These are phyloP conservation scores for Entomortierella chlamydospora DNA, from an alignment of 192 early-diverging fungal genomes.

Conservation along the genomic window DNA sequence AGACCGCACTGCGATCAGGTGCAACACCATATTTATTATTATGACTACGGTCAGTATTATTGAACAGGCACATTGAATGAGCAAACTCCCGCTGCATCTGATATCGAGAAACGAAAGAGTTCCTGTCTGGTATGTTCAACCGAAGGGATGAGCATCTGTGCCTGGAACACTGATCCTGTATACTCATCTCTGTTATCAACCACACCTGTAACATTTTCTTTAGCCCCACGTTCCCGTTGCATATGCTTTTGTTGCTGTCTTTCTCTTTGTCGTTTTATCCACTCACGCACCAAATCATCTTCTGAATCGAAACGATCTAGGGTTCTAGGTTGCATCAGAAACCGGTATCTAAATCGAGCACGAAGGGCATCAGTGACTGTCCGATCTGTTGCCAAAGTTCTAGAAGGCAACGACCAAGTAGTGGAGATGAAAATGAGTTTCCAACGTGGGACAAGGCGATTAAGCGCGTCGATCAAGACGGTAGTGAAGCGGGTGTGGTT, in stretches of 20 bases:
- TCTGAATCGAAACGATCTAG: constrained; percentile 17
- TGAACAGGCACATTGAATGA: constrained; percentile 12
- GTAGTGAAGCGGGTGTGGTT: constrained; percentile 22
- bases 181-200: background rate
- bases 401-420: constrained; percentile 24
- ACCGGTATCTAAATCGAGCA: constrained; percentile 26
- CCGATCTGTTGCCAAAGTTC: background rate
- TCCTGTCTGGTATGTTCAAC: background rate
- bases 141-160: constrained; percentile 30
- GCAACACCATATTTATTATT: background rate
- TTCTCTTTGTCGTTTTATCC: constrained; percentile 4
- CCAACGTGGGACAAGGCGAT: constrained; percentile 19
- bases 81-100: constrained; percentile 11
- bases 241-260: constrained; percentile 3
- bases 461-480: constrained; percentile 14
- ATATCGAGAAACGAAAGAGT: constrained; percentile 40
- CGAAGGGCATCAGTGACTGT: constrained; percentile 30
- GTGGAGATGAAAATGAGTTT: constrained; percentile 32
- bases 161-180: constrained; percentile 32
- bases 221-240: background rate
- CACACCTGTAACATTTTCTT: background rate
- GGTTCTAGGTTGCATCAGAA: constrained; percentile 35
- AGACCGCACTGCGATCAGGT: too few relatives aligned
- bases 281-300: constrained; percentile 10
- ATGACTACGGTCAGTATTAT: background rate